phyloP scores from a whole-genome alignment of 2,329 filamentous ascomycete species.

The Ophiostoma himal-ulmi region DNA sequence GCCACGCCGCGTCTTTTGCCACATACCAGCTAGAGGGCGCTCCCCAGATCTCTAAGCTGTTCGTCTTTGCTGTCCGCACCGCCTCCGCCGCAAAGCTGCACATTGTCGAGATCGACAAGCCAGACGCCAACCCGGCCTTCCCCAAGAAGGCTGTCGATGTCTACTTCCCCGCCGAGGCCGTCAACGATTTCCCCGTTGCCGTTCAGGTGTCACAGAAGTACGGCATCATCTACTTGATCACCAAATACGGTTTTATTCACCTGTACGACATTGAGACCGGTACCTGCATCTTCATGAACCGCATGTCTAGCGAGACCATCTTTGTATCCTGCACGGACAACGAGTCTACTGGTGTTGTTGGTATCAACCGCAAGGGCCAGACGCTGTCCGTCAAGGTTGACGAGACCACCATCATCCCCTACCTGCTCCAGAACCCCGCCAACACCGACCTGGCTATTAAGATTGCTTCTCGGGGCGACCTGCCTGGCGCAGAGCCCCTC shows the following conservation, averaged over 20 bases:
- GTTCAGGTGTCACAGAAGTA: conserved; percentile 97
- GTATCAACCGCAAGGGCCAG: conserved; percentile 96
- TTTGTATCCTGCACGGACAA: conserved; percentile 86
- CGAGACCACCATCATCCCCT: conserved; percentile 84
- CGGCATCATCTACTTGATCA: conserved; percentile 93
- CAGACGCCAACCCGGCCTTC: conserved; percentile 81
- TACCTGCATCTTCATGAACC: conserved; percentile 97
- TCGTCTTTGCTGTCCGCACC: conserved; percentile 91
- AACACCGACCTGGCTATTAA: conserved; percentile 93
- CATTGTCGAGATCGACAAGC: conserved; percentile 94
- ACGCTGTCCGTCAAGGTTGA: conserved; percentile 91
- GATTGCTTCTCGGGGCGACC: conserved; percentile 86
- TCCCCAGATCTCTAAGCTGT: conserved; percentile 85
- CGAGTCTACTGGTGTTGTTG: conserved; percentile 80
- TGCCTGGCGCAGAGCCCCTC: conserved; percentile 88
- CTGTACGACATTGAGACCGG: conserved; percentile 96
- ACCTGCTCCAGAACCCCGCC: conserved; percentile 92
- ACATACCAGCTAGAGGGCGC: conserved; percentile 84
- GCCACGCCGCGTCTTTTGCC: conserved; percentile 91
- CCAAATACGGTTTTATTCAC: conserved; percentile 98
- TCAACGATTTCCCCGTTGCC: conserved; percentile 94
- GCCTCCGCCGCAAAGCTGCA: conserved; percentile 90
- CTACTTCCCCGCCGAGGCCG: conserved; percentile 92
- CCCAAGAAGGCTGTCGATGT: conserved; percentile 95
- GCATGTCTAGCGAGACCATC: conserved; percentile 98